Evolutionary conservation across 148 eudicot genomes (phyloP).

Genomic region (Chenopodium berlandieri): DNA sequence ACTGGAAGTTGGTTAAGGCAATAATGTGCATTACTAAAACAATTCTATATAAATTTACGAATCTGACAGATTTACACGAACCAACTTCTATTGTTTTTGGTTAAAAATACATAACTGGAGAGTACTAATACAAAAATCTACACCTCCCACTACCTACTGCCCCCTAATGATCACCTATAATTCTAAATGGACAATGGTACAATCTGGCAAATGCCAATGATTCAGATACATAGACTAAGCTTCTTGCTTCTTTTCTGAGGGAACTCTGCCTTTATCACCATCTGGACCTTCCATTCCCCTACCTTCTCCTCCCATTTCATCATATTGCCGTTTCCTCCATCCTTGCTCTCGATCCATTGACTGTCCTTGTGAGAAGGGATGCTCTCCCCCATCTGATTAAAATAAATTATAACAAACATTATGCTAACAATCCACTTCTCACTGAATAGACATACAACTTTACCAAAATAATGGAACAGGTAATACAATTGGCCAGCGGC

Average conservation of each 20-base stretch:
- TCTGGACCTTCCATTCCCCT: slow-evolving; percentile 37
- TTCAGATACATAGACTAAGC: slow-evolving; percentile 10
- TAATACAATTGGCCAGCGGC: neutral
- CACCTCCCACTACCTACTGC: slow-evolving; percentile 29
- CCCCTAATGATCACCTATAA: slow-evolving; percentile 21
- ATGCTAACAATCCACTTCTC: slow-evolving; percentile 5
- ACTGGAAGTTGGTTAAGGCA: neutral
- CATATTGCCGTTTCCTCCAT: slow-evolving; percentile 42
- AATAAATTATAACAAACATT: slow-evolving; percentile 17
- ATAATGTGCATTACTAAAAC: slow-evolving; percentile 17
- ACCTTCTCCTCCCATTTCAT: slow-evolving; percentile 42
- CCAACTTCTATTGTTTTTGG: slow-evolving; percentile 16
- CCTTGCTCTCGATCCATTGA: slow-evolving; percentile 38
- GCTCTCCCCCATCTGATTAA: slow-evolving; percentile 49
- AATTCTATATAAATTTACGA: slow-evolving; percentile 21
- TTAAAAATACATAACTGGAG: slow-evolving; percentile 27
- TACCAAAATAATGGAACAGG: neutral
- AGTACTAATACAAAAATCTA: slow-evolving; percentile 28
- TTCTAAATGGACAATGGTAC: slow-evolving; percentile 33
- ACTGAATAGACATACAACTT: neutral
- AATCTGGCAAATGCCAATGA: slow-evolving; percentile 22
- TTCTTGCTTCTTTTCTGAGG: slow-evolving; percentile 33
- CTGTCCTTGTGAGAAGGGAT: slow-evolving; percentile 39
- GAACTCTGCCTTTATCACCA: slow-evolving; percentile 38
- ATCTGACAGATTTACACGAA: slow-evolving; percentile 24